These are phyloP conservation scores for Dalechampia spathulata DNA, from an alignment of 441 rosid species.

Conservation along the genomic window DNA sequence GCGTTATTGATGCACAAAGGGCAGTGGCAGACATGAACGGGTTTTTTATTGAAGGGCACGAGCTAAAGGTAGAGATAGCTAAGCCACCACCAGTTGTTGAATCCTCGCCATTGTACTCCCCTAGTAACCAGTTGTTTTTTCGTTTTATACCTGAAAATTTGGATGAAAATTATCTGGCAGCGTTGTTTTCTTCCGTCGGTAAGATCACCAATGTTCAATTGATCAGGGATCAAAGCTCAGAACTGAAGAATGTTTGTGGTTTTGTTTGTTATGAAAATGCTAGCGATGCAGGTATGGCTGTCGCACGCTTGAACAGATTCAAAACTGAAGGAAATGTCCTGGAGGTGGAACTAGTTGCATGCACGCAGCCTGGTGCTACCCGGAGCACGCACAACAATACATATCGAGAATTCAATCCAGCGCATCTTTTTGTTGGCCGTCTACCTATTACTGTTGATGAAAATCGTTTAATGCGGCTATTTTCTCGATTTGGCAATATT, in stretches of 20 bases:
- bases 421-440: background rate
- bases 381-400: background rate
- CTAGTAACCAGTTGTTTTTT: background rate
- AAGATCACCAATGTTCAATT: no score
- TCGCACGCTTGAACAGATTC: background rate
- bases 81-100: background rate
- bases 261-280: background rate
- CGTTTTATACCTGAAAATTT: background rate
- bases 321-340: background rate
- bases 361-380: no score
- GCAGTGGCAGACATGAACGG: background rate
- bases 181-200: constrained; percentile 1
- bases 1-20: background rate
- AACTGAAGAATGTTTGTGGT: background rate
- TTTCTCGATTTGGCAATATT: constrained; percentile 1
- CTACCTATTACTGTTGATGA: background rate
- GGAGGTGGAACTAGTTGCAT: background rate
- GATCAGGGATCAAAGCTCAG: background rate
- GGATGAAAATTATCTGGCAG: background rate
- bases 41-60: background rate
- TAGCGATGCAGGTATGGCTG: constrained; percentile 1
- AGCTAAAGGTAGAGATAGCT: background rate
- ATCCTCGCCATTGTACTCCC: background rate
- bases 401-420: background rate
- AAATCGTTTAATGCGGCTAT: background rate